These are phyloP conservation scores for Euphorbia tirucalli DNA, from an alignment of 345 rosid genomes.

Conservation along the genomic window DNA sequence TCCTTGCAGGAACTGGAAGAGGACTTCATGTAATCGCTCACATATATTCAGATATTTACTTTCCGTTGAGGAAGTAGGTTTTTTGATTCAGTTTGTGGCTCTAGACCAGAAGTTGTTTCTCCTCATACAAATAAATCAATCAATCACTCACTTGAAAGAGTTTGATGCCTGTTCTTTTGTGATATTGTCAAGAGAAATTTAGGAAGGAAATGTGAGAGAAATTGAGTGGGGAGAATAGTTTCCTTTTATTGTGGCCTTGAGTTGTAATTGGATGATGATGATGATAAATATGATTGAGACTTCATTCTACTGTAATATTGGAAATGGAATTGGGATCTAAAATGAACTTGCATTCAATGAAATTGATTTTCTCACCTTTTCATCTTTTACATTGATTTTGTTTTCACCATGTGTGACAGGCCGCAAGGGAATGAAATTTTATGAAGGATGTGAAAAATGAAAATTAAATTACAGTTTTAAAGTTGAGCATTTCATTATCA, in stretches of 20 bases:
- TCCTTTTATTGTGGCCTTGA: slow-evolving; percentile 7
- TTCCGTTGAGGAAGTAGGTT: too few relatives aligned
- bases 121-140: neutral
- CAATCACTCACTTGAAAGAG: neutral
- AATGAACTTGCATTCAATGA: too few relatives aligned
- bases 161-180: slow-evolving; percentile 3
- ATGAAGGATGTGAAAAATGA: too few relatives aligned
- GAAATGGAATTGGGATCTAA: too few relatives aligned
- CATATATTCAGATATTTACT: neutral
- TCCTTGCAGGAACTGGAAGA: slow-evolving; percentile 95
- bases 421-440: too few relatives aligned
- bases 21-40: slow-evolving; percentile 73
- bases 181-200: too few relatives aligned
- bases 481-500: too few relatives aligned
- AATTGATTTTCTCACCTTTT: too few relatives aligned
- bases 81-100: too few relatives aligned
- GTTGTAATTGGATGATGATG: slow-evolving; percentile 18
- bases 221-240: slow-evolving; percentile 15
- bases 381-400: too few relatives aligned
- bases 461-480: too few relatives aligned
- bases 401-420: too few relatives aligned
- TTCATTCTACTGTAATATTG: neutral
- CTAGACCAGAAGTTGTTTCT: neutral
- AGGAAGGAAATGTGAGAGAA: neutral
- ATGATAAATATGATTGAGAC: slow-evolving; percentile 13